Conservation (phyloP, 2,329 filamentous ascomycete species). For the Penicillium sp. region DNA sequence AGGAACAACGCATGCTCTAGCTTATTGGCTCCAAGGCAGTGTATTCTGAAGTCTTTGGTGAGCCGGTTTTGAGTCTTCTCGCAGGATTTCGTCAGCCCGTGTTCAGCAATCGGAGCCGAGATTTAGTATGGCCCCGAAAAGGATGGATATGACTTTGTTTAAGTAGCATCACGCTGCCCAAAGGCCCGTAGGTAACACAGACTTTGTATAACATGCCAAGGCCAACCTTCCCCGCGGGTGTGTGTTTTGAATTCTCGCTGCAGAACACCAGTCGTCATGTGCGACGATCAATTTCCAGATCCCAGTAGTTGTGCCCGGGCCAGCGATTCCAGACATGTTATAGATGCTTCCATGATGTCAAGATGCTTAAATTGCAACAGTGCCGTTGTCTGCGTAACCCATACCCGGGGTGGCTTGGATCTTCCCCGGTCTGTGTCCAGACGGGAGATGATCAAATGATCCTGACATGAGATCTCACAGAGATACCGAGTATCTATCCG, state of each 20-base stretch:
- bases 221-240: neutral
- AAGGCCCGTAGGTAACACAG: constrained; percentile 6
- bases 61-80: neutral
- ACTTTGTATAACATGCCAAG: constrained; percentile 3
- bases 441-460: neutral
- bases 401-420: neutral
- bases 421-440: neutral
- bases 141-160: neutral
- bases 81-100: no score
- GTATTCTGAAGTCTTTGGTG: neutral
- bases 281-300: neutral
- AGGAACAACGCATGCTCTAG: constrained; percentile 14
- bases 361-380: constrained; percentile 1
- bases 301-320: neutral
- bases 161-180: neutral
- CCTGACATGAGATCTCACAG: neutral
- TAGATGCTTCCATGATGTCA: neutral
- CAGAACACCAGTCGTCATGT: neutral
- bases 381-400: constrained; percentile 14
- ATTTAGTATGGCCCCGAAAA: neutral
- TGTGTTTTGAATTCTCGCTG: neutral
- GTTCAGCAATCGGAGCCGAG: neutral
- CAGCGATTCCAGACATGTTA: neutral
- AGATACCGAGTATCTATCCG: neutral
- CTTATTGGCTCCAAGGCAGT: neutral